Conservation (phyloP, 805 yeast genomes). For the Candida parachauliodes region DNA sequence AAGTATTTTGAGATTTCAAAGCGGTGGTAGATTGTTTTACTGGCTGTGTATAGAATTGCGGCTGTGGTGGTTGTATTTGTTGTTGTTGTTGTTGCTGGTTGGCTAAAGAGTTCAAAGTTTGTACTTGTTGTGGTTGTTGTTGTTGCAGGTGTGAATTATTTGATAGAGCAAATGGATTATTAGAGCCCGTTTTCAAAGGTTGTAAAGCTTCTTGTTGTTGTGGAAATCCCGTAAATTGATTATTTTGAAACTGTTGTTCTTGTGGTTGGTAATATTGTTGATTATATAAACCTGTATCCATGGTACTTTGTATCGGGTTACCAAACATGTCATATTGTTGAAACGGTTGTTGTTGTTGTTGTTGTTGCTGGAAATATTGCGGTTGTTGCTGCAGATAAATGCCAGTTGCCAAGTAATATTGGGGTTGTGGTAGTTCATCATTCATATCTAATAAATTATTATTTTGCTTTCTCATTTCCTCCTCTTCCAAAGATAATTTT, state of each 20-base stretch:
- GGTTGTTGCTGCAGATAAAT: conserved; percentile 17
- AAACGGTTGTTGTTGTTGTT: conserved; percentile 17
- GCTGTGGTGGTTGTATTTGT: conserved; percentile 30
- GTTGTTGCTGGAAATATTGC: conserved; percentile 11
- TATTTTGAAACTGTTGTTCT: conserved; percentile 30
- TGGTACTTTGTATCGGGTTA: conserved; percentile 54
- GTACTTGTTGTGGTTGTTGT: conserved; percentile 16
- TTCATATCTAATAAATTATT: conserved; percentile 53
- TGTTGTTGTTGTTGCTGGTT: conserved; percentile 30
- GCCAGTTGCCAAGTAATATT: conserved; percentile 24
- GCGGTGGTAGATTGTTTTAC: conserved; percentile 17
- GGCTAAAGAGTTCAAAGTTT: conserved; percentile 26
- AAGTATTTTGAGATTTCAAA: conserved; percentile 23
- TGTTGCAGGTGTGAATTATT: conserved; percentile 7
- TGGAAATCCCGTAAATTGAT: conserved; percentile 26
- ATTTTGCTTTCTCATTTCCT: conserved; percentile 55
- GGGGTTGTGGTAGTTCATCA: conserved; percentile 27
- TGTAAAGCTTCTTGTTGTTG: conserved; percentile 35
- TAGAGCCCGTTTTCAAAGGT: conserved; percentile 67
- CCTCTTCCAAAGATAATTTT: conserved; percentile 72
- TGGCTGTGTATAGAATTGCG: conserved; percentile 24
- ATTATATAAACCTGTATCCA: conserved; percentile 53
- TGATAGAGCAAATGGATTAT: conserved; percentile 69
- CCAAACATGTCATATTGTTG: conserved; percentile 62
- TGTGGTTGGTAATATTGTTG: conserved; percentile 29